phyloP scores from a whole-genome alignment of 495 filamentous ascomycete species.

The Neurospora sp. region DNA sequence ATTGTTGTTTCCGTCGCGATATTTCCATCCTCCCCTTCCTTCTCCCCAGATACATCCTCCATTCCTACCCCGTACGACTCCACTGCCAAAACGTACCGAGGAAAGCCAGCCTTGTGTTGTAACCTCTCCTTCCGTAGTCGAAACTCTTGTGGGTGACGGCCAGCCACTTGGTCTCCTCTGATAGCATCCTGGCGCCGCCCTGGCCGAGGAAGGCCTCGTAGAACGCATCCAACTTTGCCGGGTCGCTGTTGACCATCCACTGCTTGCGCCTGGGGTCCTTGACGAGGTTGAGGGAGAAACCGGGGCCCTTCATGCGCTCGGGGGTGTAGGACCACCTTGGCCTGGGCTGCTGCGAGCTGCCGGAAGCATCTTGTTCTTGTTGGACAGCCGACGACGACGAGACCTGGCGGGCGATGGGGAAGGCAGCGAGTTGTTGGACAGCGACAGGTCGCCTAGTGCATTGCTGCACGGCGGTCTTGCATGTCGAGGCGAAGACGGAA shows the following conservation, averaged over 20 bases:
- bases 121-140: slow-evolving; percentile 86
- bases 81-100: slow-evolving; percentile 50
- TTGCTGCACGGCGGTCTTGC: slow-evolving; percentile 8
- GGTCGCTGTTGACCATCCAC: slow-evolving; percentile 67
- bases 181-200: slow-evolving; percentile 59
- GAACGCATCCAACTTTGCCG: slow-evolving; percentile 58
- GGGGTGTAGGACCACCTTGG: slow-evolving; percentile 84
- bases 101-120: slow-evolving; percentile 87
- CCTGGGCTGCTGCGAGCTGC: slow-evolving; percentile 2
- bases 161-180: slow-evolving; percentile 91
- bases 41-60: slow-evolving; percentile 65
- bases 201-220: slow-evolving; percentile 63
- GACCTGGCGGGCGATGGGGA: slow-evolving; percentile 9
- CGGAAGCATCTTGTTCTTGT: neutral
- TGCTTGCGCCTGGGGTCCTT: slow-evolving; percentile 34
- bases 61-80: slow-evolving; percentile 24
- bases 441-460: slow-evolving; percentile 8
- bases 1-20: too few species aligned
- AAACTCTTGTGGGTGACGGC: slow-evolving; percentile 98
- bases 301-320: slow-evolving; percentile 62
- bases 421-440: slow-evolving; percentile 2
- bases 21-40: too few species aligned
- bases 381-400: slow-evolving; percentile 10
- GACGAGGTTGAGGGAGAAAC: slow-evolving; percentile 43
- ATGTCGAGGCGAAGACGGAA: slow-evolving; percentile 16